phyloP scores from a whole-genome alignment of 306 rosid genomes.

The Luffa aegyptiaca region DNA sequence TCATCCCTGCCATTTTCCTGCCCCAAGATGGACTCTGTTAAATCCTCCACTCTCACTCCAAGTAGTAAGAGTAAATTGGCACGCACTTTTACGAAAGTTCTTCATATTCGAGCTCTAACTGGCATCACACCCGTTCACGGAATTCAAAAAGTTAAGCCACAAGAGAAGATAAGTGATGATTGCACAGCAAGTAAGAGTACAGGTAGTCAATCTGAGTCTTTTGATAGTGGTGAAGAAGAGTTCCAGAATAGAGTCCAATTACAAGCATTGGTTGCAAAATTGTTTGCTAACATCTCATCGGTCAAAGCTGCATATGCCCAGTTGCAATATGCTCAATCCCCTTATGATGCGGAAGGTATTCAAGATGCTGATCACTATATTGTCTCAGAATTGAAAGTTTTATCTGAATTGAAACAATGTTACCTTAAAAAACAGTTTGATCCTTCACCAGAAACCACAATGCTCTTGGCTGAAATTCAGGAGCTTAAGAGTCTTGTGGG shows the following conservation, averaged over 20 bases:
- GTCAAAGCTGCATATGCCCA: conserved; percentile 80
- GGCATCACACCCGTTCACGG: conserved; percentile 58
- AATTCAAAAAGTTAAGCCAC: conserved; percentile 13
- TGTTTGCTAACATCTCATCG: conserved; percentile 64
- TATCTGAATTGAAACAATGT: conserved; percentile 77
- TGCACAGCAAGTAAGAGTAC: conserved; percentile 18
- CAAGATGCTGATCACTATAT: conserved; percentile 50
- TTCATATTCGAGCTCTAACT: conserved; percentile 46
- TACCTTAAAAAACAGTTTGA: conserved; percentile 67
- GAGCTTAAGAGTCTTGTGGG: conserved; percentile 62
- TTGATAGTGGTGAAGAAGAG: conserved; percentile 40
- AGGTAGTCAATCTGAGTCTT: conserved; percentile 24
- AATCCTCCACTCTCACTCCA: conserved; percentile 48
- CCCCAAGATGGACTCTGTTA: conserved; percentile 70
- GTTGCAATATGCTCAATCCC: conserved; percentile 61
- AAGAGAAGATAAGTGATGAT: conserved; percentile 1
- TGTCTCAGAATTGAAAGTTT: conserved; percentile 48
- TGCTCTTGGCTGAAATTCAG: conserved; percentile 61
- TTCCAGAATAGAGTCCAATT: conserved; percentile 44
- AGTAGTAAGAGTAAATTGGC: conserved; percentile 50
- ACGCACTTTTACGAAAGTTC: conserved; percentile 62
- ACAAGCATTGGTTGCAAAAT: conserved; percentile 52
- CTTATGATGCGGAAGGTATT: conserved; percentile 73
- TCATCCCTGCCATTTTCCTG: not conserved
- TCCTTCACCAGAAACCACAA: conserved; percentile 45